Percentiles rank a stretch among this genome's conserved stretches.
Evolutionary conservation across 495 filamentous ascomycete species (phyloP).

Genomic region (Lepraria neglecta): DNA sequence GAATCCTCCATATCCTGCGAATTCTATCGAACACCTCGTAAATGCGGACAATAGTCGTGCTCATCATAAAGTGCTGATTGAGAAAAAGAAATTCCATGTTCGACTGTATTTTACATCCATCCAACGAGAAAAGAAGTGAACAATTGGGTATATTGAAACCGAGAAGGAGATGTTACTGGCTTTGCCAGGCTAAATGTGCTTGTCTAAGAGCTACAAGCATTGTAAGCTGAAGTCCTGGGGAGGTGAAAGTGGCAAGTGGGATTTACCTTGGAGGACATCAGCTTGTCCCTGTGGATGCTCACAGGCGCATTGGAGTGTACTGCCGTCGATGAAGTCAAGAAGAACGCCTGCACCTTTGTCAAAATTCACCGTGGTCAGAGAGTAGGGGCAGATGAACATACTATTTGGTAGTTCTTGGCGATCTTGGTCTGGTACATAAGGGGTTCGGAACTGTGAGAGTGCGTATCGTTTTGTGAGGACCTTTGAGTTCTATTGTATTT

Average conservation of each 20-base stretch:
- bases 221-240: not conserved
- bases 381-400: not conserved
- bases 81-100: not conserved
- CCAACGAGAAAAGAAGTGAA: slow-evolving; percentile 2
- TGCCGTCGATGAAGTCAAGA: slow-evolving; percentile 78
- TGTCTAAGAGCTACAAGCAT: slow-evolving; percentile 13
- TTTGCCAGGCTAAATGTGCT: slow-evolving; percentile 16
- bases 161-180: not conserved
- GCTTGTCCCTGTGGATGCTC: slow-evolving; percentile 68
- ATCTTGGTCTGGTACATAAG: slow-evolving; percentile 79
- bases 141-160: slow-evolving; percentile 16
- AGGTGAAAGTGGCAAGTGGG: not conserved
- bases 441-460: slow-evolving; percentile 69
- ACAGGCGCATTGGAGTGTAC: slow-evolving; percentile 77
- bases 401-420: slow-evolving; percentile 83
- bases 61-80: slow-evolving; percentile 2
- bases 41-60: slow-evolving; percentile 8
- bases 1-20: not conserved
- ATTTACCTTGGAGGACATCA: slow-evolving; percentile 44
- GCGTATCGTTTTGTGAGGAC: slow-evolving; percentile 66
- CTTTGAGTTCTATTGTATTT: slow-evolving; percentile 42
- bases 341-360: slow-evolving; percentile 38
- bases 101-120: slow-evolving; percentile 13
- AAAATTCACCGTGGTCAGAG: not conserved
- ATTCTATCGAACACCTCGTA: slow-evolving; percentile 4